Percentiles rank a stretch among this genome's conserved stretches.
These are phyloP conservation scores for Paracoccidioides brasiliensis DNA, from an alignment of 2,329 filamentous ascomycete species.

Conservation along the genomic window DNA sequence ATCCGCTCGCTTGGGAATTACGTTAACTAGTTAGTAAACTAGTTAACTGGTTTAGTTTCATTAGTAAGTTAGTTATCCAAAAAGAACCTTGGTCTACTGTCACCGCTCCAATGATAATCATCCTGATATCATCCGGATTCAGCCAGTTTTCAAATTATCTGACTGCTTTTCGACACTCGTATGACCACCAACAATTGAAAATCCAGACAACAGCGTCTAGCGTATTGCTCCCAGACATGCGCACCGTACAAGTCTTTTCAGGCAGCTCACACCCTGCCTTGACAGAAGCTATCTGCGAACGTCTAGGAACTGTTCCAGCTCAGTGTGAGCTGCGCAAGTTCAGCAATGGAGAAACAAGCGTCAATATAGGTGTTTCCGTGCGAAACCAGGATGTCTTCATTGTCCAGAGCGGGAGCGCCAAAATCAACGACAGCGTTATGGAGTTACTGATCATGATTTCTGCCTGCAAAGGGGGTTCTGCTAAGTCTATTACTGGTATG, in stretches of 20 bases:
- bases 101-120: too few species aligned
- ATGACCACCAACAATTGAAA: not conserved
- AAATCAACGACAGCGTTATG: conserved; percentile 98
- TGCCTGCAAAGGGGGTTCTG: conserved; percentile 93
- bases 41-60: too few species aligned
- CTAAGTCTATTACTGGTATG: conserved; percentile 89
- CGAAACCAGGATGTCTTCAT: conserved; percentile 99
- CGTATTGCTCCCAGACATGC: conserved; percentile 32
- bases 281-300: conserved; percentile 52
- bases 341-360: conserved; percentile 57
- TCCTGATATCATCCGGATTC: too few species aligned
- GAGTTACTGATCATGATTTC: conserved; percentile 98
- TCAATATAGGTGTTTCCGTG: conserved; percentile 57
- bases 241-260: conserved; percentile 54
- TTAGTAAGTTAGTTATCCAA: too few species aligned
- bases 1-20: too few species aligned
- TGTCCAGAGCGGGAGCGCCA: conserved; percentile 87
- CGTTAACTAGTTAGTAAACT: too few species aligned
- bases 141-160: too few species aligned
- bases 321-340: conserved; percentile 53
- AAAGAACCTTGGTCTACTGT: too few species aligned
- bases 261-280: conserved; percentile 52
- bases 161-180: too few species aligned
- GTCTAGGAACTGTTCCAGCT: conserved; percentile 47
- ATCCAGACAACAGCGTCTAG: too few species aligned